Percentiles rank a stretch among this genome's conserved stretches.
Conservation (phyloP, 345 rosid species). For the Microcos paniculata region DNA sequence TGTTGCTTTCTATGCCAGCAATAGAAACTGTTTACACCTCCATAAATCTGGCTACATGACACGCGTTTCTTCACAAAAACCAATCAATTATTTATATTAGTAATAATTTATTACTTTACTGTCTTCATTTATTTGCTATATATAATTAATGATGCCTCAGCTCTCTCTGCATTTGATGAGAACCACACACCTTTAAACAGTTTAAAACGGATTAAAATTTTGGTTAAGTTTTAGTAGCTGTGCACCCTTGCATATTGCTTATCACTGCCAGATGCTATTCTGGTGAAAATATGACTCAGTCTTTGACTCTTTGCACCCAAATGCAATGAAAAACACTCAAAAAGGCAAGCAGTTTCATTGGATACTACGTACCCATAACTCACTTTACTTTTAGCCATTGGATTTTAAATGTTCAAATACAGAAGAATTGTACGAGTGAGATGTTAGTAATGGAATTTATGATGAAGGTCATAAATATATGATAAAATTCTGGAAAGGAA, state of each 20-base stretch:
- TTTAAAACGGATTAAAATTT: too few species aligned
- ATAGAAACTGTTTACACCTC: constrained; percentile 18
- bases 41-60: constrained; percentile 14
- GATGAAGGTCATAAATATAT: constrained; percentile 5
- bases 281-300: constrained; percentile 20
- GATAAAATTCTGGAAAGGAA: neutral
- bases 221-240: constrained; percentile 3
- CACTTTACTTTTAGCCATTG: constrained; percentile 8
- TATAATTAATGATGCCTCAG: constrained; percentile 6
- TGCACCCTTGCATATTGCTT: constrained; percentile 10
- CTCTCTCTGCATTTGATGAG: neutral
- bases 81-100: neutral
- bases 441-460: neutral
- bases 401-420: constrained; percentile 11
- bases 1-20: constrained; percentile 21
- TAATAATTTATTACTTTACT: neutral
- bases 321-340: neutral
- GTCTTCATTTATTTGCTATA: neutral
- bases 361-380: neutral
- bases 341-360: neutral
- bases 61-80: neutral
- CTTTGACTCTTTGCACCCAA: constrained; percentile 11
- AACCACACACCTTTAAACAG: neutral
- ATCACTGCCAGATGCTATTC: constrained; percentile 20
- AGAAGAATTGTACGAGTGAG: neutral